Evolutionary conservation across 2,329 filamentous ascomycete genomes (phyloP), one percentile per base, ranked within the genome.

Genomic region (Domatiomyces globalis): DNA sequence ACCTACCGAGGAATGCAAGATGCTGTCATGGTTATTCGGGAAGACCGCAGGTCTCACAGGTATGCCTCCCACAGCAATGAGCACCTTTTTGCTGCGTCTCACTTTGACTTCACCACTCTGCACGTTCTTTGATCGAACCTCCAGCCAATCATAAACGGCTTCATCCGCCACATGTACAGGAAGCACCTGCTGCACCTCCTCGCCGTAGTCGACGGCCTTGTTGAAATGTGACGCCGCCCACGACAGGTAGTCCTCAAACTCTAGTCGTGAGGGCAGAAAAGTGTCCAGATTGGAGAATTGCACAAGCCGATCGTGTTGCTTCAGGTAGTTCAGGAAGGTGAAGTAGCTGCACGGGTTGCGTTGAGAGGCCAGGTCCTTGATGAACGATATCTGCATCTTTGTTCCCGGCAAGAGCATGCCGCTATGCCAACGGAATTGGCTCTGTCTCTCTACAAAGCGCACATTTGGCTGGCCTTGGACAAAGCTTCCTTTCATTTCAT

Each of bases 381-480:
- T 78, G 72, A 95, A 96, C 8, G 87, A 94, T 61, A 96, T 96
- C 66, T 96, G 90, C 90, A 96, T 96, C 70, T 85, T 88, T 49
- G 89, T 86, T 4, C 88, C 89, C 0, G 88, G 87, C 2, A 96
- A 78, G 53, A 95, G 80, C 90, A 96, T 96, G 54, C 90, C 90
- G 0, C 87, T 82, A 67, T 96, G 90, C 90, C 90, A 96, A 53
- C 85, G 80, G 64, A 96, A 96, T 46, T 76, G 71, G 29, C 73
- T 63, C 69, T 96, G 90, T 67, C 85, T 84, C 72, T 96, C 90
- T 20, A 96, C 70, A 68, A 95, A 96, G 45, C 86, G 77, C 2
- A 94, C 81, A 65, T 85, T 87, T 46, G 87, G 85, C 61, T 55
- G 63, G 68, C 42, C 68, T 66, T 52, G 73, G 68, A 39, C 63